A percentile compares a stretch with the other conserved stretches of the same genome.
Conservation (phyloP, 768 basidiomycete genomes). For the Hericium erinaceus region DNA sequence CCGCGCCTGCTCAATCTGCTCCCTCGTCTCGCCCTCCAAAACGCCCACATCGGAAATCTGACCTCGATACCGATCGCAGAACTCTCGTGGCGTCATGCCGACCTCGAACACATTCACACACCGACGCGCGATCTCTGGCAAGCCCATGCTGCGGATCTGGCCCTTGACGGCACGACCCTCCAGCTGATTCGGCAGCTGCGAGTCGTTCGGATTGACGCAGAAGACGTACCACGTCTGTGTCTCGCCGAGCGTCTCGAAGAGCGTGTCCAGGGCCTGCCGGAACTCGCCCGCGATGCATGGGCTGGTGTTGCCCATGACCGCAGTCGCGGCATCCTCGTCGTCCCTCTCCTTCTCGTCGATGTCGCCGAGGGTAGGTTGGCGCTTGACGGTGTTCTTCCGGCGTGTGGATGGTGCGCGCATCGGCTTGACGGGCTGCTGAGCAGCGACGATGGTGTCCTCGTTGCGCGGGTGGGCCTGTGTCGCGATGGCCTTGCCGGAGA, state of each 20-base stretch:
- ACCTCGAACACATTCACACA: conserved; percentile 68
- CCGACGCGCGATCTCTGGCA: conserved; percentile 69
- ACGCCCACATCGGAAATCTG: conserved; percentile 50
- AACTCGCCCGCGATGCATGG: conserved; percentile 89
- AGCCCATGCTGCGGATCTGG: conserved; percentile 74
- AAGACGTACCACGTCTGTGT: conserved; percentile 88
- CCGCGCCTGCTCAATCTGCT: conserved; percentile 51
- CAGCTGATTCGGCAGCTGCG: conserved; percentile 88
- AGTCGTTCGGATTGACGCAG: conserved; percentile 92
- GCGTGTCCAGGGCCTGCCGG: conserved; percentile 70
- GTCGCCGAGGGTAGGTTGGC: conserved; percentile 41
- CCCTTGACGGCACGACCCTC: conserved; percentile 89
- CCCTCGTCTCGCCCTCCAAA: conserved; percentile 48
- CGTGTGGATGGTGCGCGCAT: conserved; percentile 89
- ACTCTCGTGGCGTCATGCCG: conserved; percentile 79
- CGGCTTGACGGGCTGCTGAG: conserved; percentile 88
- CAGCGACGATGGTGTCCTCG: conserved; percentile 92
- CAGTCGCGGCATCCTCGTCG: conserved; percentile 23
- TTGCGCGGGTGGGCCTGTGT: conserved; percentile 88
- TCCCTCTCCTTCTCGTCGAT: conserved; percentile 42
- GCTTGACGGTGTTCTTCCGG: conserved; percentile 65
- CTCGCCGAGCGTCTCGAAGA: conserved; percentile 83
- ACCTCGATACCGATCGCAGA: conserved; percentile 73
- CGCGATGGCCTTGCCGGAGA: conserved; percentile 81
- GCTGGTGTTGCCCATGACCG: conserved; percentile 23